A percentile compares a stretch with the other conserved stretches of the same genome.
Conservation (phyloP, 2,329 filamentous ascomycete genomes). For the Fusarium proliferatum region DNA sequence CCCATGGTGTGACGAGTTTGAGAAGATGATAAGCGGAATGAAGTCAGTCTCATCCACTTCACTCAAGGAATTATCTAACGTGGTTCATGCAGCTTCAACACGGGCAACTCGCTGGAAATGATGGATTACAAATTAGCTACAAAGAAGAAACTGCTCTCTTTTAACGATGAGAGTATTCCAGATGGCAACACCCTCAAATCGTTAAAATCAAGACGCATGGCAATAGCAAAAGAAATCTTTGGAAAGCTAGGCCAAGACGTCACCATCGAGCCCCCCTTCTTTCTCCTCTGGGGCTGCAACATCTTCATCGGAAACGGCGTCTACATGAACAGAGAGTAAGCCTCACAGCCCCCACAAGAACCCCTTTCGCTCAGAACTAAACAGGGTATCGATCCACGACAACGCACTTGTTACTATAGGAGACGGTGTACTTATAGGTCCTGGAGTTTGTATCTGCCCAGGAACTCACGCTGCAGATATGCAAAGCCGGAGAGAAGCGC, state of each 20-base stretch:
- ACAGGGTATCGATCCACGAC: constrained; percentile 3
- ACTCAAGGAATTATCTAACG: rapidly evolving
- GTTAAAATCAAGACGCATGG: constrained; percentile 4
- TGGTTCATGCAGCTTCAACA: not conserved
- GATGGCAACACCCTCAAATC: not conserved
- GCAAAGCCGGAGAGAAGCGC: not conserved
- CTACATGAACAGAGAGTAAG: constrained; percentile 24
- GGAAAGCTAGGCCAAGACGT: not conserved
- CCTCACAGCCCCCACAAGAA: rapidly evolving
- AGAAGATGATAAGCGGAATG: constrained; percentile 28
- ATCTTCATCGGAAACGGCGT: constrained; percentile 1
- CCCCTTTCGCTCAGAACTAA: not conserved
- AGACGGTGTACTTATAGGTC: constrained; percentile 1
- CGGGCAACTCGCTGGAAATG: not conserved
- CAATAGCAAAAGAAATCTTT: constrained; percentile 2
- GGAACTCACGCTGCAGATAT: constrained; percentile 1
- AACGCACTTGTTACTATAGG: constrained; percentile 18
- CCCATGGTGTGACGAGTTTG: constrained; percentile 22
- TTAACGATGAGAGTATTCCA: constrained; percentile 5
- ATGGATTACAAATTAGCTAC: not conserved
- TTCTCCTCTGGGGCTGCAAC: constrained; percentile 23
- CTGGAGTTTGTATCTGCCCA: constrained; percentile 15
- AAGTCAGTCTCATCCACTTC: not conserved
- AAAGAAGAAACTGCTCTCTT: not conserved
- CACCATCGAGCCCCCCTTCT: constrained; percentile 12